Percentiles rank a stretch among this genome's conserved stretches.
phyloP scores from a whole-genome alignment of 2,329 filamentous ascomycete genomes.

The Aspergillus sp. region DNA sequence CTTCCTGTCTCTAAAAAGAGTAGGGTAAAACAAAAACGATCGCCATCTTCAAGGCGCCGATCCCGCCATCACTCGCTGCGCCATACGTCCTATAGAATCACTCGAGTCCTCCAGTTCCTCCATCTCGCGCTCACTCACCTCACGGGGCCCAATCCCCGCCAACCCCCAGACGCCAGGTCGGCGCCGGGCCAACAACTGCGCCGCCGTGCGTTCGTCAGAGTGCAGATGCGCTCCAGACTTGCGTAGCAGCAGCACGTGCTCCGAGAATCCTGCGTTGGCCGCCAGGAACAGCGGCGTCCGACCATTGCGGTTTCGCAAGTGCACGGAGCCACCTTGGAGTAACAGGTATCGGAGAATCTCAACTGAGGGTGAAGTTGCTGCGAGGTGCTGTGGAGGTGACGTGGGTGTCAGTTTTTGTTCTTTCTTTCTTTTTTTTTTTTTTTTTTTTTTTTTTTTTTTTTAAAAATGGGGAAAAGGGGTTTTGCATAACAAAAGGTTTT shows the following conservation, averaged over 20 bases:
- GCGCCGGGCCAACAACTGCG: slow-evolving; percentile 51
- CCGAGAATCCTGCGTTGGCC: slow-evolving; percentile 56
- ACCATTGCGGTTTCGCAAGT: slow-evolving; percentile 60
- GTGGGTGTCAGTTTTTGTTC: neutral
- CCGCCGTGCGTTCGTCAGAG: slow-evolving; percentile 57
- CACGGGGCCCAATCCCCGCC: slow-evolving; percentile 42
- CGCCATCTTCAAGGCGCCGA: slow-evolving; percentile 28
- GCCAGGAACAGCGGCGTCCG: slow-evolving; percentile 63
- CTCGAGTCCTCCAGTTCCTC: slow-evolving; percentile 18
- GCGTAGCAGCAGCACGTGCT: slow-evolving; percentile 57
- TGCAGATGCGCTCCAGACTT: slow-evolving; percentile 63
- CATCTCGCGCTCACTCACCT: slow-evolving; percentile 28
- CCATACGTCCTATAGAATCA: slow-evolving; percentile 6
- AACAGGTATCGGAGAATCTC: slow-evolving; percentile 59
- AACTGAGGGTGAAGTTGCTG: slow-evolving; percentile 57
- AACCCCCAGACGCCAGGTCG: slow-evolving; percentile 46
- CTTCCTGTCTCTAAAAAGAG: neutral
- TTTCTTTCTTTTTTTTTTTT: too few relatives aligned
- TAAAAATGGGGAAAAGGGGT: too few relatives aligned
- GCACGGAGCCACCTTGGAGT: slow-evolving; percentile 59
- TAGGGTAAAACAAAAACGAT: neutral
- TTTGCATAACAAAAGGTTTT: too few relatives aligned
- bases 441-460: too few relatives aligned
- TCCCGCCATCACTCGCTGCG: slow-evolving; percentile 25
- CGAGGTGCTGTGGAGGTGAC: slow-evolving; percentile 52